Conservation (phyloP, 2,329 filamentous ascomycete species). For the Colletotrichum paranaense region DNA sequence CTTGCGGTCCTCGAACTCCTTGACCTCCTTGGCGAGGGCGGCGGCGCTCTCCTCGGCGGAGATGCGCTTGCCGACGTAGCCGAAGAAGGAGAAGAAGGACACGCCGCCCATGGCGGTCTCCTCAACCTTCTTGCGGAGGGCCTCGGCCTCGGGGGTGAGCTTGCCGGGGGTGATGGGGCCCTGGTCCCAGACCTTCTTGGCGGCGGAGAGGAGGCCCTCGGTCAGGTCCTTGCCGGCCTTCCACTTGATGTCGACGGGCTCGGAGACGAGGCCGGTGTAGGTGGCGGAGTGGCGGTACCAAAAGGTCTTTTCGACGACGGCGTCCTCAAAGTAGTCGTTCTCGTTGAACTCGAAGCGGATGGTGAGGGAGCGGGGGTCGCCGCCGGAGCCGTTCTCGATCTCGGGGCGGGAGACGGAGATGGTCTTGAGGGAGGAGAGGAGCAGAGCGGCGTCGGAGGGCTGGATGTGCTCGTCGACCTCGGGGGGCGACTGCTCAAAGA, state of each 20-base stretch:
- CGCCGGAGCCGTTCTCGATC: constrained; percentile 66
- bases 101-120: constrained; percentile 71
- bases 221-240: constrained; percentile 89
- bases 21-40: constrained; percentile 69
- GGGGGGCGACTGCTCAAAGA: constrained; percentile 85
- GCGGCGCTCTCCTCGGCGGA: constrained; percentile 77
- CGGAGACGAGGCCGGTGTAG: constrained; percentile 83
- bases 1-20: constrained; percentile 62
- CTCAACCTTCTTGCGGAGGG: constrained; percentile 66
- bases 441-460: constrained; percentile 79
- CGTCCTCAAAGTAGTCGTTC: constrained; percentile 86
- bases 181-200: constrained; percentile 74
- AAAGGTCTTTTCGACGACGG: constrained; percentile 89
- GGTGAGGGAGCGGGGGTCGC: constrained; percentile 83
- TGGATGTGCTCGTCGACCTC: constrained; percentile 92
- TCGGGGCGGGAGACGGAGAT: constrained; percentile 86
- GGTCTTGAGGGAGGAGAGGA: constrained; percentile 74
- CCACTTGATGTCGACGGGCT: constrained; percentile 90
- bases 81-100: constrained; percentile 93
- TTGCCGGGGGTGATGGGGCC: constrained; percentile 49
- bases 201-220: constrained; percentile 80
- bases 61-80: constrained; percentile 78
- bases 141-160: constrained; percentile 58
- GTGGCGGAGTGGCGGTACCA: constrained; percentile 80
- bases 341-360: constrained; percentile 82